A percentile compares a stretch with the other conserved stretches of the same genome.
Conservation (phyloP, 2,329 filamentous ascomycete species). For the Aspergillus novofumigatus region DNA sequence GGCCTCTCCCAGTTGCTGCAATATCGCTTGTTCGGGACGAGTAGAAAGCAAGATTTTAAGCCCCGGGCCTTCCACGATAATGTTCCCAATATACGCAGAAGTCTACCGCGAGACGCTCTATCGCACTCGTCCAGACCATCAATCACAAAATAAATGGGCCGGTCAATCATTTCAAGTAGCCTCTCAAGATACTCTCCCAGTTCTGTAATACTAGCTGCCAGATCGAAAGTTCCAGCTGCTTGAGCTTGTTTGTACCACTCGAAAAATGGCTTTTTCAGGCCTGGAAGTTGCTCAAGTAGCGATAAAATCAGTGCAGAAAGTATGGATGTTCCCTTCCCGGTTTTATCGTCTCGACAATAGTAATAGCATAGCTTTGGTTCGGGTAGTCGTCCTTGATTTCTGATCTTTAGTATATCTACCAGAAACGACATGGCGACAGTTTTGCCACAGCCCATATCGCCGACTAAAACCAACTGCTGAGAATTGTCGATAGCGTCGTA, state of each 20-base stretch:
- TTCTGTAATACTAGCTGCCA: constrained; percentile 7
- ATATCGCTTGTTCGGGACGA: constrained; percentile 13
- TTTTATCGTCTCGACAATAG: constrained; percentile 24
- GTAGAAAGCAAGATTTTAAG: constrained; percentile 16
- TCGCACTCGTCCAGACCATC: constrained; percentile 29
- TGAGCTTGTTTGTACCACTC: constrained; percentile 14
- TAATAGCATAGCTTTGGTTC: constrained; percentile 24
- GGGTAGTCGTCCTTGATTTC: constrained; percentile 12
- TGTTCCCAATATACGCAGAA: constrained; percentile 13
- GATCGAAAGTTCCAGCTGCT: constrained; percentile 11
- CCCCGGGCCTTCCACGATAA: constrained; percentile 7
- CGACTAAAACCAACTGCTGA: constrained; percentile 13
- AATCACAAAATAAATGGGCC: constrained; percentile 18
- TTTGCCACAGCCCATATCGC: constrained; percentile 18
- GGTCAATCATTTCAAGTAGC: constrained; percentile 11
- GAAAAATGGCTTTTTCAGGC: constrained; percentile 13
- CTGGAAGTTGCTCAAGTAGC: constrained; percentile 14
- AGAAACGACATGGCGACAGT: constrained; percentile 15
- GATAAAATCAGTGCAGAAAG: constrained; percentile 14
- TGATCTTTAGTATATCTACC: constrained; percentile 11
- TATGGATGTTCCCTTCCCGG: constrained; percentile 15
- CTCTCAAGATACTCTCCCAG: constrained; percentile 14
- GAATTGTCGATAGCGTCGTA: constrained; percentile 6
- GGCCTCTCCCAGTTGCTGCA: constrained; percentile 9
- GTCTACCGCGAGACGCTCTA: constrained; percentile 14